Base-by-base conservation (phyloP, 139 green algal species). In the Zygnema cylindricum region DNA sequence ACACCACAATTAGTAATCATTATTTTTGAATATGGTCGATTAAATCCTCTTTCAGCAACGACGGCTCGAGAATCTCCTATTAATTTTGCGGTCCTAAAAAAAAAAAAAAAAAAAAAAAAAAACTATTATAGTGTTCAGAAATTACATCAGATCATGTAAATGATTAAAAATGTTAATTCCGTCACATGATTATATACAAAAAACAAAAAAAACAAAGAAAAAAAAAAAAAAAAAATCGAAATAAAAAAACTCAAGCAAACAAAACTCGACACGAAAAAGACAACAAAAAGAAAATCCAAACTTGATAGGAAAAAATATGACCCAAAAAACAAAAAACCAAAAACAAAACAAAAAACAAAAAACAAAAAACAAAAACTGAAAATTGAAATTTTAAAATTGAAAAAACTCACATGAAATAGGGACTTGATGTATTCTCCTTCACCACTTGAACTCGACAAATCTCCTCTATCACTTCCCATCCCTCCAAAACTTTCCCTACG, bases 1-100 rank as follows among this genome's bases (percentile, higher is more conserved):
- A 54, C 82, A 36, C 82, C 82, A 41, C 63, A 87, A 25, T 73
- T 87, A 41, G 82, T 82, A 30, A 87, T 87, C 0, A 32, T 36
- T n/a, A 87, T 35, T 82, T 87, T 87, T 1, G 36, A 54, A 82
- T 82, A 87, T 0, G 85, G 85, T 0, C 85, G 85, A 23, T 89
- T 89, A 36, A 89, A 89, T 3, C 85, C 85, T 43, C 85, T 90
- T 63, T 89, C 85, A 55, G 85, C 85, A 49, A 89, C 85, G 69
- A 79, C 81, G 7, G 85, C 85, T 38, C 85, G 81, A 21, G 85
- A 81, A n/a, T 89, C 85, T 11, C 85, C 85, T 32, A 89, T 89
- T n/a, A 76, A 30, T 57, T 89, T 89, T 0, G 85, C 85, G 35
- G 43, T 43, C 1, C 85, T 89, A 38, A 0, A 89, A 89, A 2